Evolutionary conservation across 192 early-diverging fungal genomes (phyloP), one percentile per base, ranked within the genome.

Genomic region (Backusella australiensis): DNA sequence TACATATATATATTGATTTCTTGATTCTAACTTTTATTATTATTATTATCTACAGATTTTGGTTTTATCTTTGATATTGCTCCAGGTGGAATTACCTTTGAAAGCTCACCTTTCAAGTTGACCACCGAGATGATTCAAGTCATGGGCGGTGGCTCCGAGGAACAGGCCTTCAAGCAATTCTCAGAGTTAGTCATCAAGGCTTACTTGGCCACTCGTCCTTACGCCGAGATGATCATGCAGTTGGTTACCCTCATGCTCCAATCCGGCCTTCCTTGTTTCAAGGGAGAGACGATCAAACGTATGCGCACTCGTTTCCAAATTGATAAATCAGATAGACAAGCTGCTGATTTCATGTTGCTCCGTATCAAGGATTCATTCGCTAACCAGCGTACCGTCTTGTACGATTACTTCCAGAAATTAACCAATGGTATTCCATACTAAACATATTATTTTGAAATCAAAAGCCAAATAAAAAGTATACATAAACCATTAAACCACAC

Each of bases 41-140:
- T 34, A 19, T 52, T 21, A n/a, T 53, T 3, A 39, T 63, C 11
- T 63, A 11, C 69, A 93, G 97, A 99, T 83, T 99, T 99, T 78
- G 98, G 98, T 17, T 99, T 99, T 80, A 97, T 99, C 75, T 87
- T 99, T 63, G 96, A 97, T 71, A 99, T 99, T 81, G 94, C 96
- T n/a, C 97, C 97, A 11, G 98, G 98, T 77, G 98, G 98, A 14
- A 93, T 95, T 70, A 96, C 89, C 21, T 94, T 99, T 77, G 98
- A 99, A 83, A 94, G 89, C 6, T 93, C 96, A 14, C 98, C 98
- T 3, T 99, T 99, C 91, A 99, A 99, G 82, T 85, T 99, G 75
- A 99, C 98, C 0, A 89, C 94, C 34, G 98, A 99, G 86, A 97
- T 98, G 91, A 91, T 99, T 56, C 87, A 94, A 75, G 93, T 99